Base-by-base conservation (phyloP, 192 early-diverging fungal genomes). In the Powellomyces hirtus region DNA sequence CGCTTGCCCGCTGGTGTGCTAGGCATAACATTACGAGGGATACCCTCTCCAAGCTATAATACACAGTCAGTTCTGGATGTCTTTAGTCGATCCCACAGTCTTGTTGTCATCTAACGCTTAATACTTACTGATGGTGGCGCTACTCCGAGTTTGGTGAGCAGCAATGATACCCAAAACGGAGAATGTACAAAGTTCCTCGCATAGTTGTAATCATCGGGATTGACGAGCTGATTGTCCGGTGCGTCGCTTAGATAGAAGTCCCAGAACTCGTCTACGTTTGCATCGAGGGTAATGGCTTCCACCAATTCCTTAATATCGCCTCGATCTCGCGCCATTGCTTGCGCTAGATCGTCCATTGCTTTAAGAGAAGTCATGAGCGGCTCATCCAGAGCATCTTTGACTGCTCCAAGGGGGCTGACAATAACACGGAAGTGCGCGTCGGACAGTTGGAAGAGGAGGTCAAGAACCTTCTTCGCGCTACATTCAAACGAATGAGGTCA, bases 181-280 rank as follows among this genome's bases (percentile, higher is more conserved):
- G 64, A 35, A 34, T 86, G 84, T 8, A 86, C 71, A 66, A 82
- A 85, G 55, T 79, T 81, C 14, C 65, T 53, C 3, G 72, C 68
- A 60, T 81, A 86, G 59, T 79, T 75, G 68, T 81, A 86, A 20
- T 86, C 84, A 50, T 86, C 84, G 7, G 84, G 84, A 40, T 59
- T 45, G 20, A 77, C 80, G 7, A 86, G 70, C 44, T 83, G 78
- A 57, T 77, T 83, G 11, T 86, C 84, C 33, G 62, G 61, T 16
- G 71, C 75, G n/a, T 79, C 78, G 11, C 59, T 59, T 65, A 86
- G 60, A 51, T 66, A 86, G 50, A 80, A 86, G 26, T 50, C 37
- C 84, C 84, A 86, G 68, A 85, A 81, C 31, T 73, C 68, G 59
- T 86, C 84, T 22, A 67, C 78, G n/a, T 64, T 73, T 1, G 37